Evolutionary conservation across 768 basidiomycete species (phyloP).

Genomic region (Termitomyces sp.): DNA sequence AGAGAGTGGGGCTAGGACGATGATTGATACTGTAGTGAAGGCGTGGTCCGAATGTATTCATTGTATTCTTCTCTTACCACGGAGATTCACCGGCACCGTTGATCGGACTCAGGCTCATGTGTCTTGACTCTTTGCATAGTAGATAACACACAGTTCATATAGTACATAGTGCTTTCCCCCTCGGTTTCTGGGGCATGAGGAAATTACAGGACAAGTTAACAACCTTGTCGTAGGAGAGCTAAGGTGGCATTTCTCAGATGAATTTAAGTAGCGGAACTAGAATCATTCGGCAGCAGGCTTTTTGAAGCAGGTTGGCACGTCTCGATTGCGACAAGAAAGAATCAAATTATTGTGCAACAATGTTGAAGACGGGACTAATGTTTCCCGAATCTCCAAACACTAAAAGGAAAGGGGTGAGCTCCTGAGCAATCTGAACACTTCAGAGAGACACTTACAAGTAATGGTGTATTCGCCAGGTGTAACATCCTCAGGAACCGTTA

Average conservation of each 20-base stretch:
- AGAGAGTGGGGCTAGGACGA: neutral
- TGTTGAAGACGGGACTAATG: slow-evolving; percentile 34
- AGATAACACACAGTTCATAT: neutral
- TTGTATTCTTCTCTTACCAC: neutral
- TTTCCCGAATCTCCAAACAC: slow-evolving; percentile 50
- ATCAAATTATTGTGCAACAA: slow-evolving; percentile 12
- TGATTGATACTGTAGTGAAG: neutral
- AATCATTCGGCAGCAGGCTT: neutral
- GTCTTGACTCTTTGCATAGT: neutral
- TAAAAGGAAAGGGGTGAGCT: slow-evolving; percentile 10
- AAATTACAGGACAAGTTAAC: neutral
- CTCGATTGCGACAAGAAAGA: neutral
- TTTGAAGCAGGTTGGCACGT: neutral
- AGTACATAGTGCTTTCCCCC: too few relatives aligned
- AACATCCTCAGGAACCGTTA: slow-evolving; percentile 26
- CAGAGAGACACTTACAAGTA: neutral
- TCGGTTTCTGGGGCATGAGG: neutral
- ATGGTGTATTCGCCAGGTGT: neutral
- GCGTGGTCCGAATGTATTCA: neutral
- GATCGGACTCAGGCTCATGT: neutral
- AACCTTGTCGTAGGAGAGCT: neutral
- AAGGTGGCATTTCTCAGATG: too few relatives aligned
- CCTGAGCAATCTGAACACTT: neutral
- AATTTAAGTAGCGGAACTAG: neutral
- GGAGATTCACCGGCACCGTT: too few relatives aligned